These are phyloP conservation scores for Populus tremula DNA, from an alignment of 345 rosid genomes.

Conservation along the genomic window DNA sequence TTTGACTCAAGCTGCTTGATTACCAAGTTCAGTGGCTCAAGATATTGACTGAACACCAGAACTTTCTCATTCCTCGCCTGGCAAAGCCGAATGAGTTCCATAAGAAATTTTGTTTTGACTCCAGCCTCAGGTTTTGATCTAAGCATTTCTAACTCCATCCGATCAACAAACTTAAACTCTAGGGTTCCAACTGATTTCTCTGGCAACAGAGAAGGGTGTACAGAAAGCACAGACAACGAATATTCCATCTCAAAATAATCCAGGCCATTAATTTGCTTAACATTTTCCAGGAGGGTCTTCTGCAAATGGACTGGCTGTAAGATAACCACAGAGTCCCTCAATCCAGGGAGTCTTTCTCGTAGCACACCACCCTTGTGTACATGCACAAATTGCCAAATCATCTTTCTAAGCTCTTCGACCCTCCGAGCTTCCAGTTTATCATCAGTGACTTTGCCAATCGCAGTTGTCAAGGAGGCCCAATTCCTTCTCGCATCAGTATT, in stretches of 20 bases:
- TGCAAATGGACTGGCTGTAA: conserved; percentile 49
- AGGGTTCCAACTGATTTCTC: conserved; percentile 2
- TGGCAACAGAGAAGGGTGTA: conserved; percentile 59
- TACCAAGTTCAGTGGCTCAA: conserved; percentile 47
- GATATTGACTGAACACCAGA: conserved; percentile 64
- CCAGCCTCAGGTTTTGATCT: conserved; percentile 46
- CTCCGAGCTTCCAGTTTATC: conserved; percentile 11
- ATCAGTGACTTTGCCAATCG: conserved; percentile 28
- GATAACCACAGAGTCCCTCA: conserved; percentile 53
- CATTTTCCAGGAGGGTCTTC: conserved; percentile 35
- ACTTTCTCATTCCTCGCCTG: conserved; percentile 54
- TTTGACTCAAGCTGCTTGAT: conserved; percentile 34
- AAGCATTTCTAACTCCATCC: conserved; percentile 22
- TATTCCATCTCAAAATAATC: conserved; percentile 25
- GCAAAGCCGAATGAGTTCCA: conserved; percentile 50
- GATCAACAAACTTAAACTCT: not conserved
- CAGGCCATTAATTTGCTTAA: conserved; percentile 4
- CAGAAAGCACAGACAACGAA: conserved; percentile 44
- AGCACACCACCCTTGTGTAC: conserved; percentile 60
- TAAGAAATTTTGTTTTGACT: conserved; percentile 57
- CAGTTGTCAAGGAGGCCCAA: conserved; percentile 34
- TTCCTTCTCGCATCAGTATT: conserved; percentile 24
- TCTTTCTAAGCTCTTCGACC: conserved; percentile 26
- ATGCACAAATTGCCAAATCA: conserved; percentile 67
- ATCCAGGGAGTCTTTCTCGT: conserved; percentile 62